phyloP scores from a whole-genome alignment of 2,329 filamentous ascomycete species.

The Ilyonectria mors-panacis region DNA sequence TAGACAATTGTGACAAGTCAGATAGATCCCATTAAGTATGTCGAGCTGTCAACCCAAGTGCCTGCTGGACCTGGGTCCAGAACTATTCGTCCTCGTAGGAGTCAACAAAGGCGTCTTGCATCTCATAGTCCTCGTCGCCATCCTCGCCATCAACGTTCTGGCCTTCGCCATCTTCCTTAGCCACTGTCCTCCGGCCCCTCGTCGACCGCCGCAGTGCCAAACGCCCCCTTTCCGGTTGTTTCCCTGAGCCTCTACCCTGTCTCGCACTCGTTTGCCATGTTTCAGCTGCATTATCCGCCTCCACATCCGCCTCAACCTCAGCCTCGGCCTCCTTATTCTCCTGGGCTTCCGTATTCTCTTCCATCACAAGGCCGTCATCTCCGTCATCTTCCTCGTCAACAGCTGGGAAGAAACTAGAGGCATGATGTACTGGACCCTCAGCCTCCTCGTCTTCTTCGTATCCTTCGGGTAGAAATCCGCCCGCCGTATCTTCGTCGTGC shows the following conservation, averaged over 20 bases:
- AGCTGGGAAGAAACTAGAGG: constrained; percentile 65
- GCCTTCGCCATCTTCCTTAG: constrained; percentile 34
- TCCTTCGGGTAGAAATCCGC: constrained; percentile 73
- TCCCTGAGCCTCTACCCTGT: not conserved
- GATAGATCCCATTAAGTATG: not conserved
- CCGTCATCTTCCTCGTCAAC: constrained; percentile 60
- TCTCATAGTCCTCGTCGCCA: constrained; percentile 14
- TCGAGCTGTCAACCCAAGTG: not conserved
- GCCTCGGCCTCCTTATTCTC: constrained; percentile 3
- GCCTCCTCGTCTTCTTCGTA: constrained; percentile 64
- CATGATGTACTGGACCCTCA: constrained; percentile 48
- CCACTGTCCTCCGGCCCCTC: constrained; percentile 31
- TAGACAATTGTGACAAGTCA: not conserved
- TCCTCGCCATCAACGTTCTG: constrained; percentile 18
- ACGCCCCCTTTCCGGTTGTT: not conserved
- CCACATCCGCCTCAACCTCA: constrained; percentile 2
- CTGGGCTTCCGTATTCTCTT: constrained; percentile 40
- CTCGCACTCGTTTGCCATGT: not conserved
- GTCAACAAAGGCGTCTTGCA: constrained; percentile 27
- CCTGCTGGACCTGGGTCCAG: not conserved
- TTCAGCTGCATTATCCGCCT: not conserved
- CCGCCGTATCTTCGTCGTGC: constrained; percentile 68
- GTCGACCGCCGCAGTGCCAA: constrained; percentile 38
- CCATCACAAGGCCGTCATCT: constrained; percentile 54
- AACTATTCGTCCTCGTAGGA: constrained; percentile 27